These are phyloP conservation scores for Scedosporium apiospermum DNA, from an alignment of 2,329 filamentous ascomycete species.

Conservation along the genomic window DNA sequence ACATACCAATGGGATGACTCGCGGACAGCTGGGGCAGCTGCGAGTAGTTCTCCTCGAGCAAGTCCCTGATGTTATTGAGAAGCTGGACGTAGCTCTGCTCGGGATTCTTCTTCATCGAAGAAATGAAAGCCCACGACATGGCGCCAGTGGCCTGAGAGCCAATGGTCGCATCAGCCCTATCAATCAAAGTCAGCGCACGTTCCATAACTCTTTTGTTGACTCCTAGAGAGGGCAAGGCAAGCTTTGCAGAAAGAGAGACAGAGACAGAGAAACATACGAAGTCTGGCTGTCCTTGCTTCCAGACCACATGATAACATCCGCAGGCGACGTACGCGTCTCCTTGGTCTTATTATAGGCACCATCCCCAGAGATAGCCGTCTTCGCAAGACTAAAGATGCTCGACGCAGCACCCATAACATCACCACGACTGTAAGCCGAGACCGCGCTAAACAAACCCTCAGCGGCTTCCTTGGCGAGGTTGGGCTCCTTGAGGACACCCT, in stretches of 20 bases:
- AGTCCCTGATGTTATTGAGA: constrained; percentile 91
- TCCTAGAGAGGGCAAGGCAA: neutral
- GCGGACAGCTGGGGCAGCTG: constrained; percentile 96
- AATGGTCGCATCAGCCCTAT: constrained; percentile 73
- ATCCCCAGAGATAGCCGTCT: constrained; percentile 75
- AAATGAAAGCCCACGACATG: constrained; percentile 98
- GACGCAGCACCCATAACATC: constrained; percentile 70
- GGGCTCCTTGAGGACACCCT: constrained; percentile 59
- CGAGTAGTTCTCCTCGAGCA: constrained; percentile 75
- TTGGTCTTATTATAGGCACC: constrained; percentile 73
- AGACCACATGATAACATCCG: constrained; percentile 95
- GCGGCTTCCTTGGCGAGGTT: constrained; percentile 60
- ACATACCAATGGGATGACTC: constrained; percentile 88
- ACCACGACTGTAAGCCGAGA: constrained; percentile 53
- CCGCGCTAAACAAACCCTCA: constrained; percentile 49
- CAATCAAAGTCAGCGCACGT: constrained; percentile 13
- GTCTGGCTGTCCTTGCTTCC: constrained; percentile 96
- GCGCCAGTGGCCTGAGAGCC: constrained; percentile 80
- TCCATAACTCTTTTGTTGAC: neutral
- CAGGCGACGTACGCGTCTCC: constrained; percentile 84
- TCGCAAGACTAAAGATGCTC: constrained; percentile 74
- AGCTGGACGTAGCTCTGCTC: constrained; percentile 97
- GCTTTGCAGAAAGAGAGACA: neutral
- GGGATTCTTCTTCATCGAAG: constrained; percentile 85
- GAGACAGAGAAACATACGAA: constrained; percentile 48